These are phyloP conservation scores for Hyaloperonospora brassicae DNA, from an alignment of 352 stramenopile genomes.

Conservation along the genomic window DNA sequence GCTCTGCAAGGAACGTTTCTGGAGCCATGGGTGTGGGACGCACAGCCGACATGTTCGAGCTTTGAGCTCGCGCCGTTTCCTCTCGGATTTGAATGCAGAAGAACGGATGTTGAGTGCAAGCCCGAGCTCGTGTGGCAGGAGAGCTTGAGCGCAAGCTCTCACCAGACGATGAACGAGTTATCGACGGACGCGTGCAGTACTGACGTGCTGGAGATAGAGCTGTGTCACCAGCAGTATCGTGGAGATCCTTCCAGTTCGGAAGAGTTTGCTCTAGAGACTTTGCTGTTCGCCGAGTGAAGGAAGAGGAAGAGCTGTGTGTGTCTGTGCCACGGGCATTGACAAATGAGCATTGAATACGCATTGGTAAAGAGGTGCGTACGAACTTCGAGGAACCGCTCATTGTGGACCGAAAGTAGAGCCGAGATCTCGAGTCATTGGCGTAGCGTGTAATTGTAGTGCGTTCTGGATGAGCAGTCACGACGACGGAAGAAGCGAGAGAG, in stretches of 20 bases:
- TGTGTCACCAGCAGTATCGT: conserved; percentile 35
- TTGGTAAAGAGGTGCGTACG: conserved; percentile 8
- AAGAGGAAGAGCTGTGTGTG: neutral
- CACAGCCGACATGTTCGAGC: conserved; percentile 30
- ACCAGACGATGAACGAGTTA: conserved; percentile 6
- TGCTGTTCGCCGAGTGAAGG: conserved; percentile 58
- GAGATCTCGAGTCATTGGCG: conserved; percentile 13
- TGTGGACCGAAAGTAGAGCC: neutral
- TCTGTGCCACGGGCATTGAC: neutral
- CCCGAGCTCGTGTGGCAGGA: conserved; percentile 48
- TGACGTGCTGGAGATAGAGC: conserved; percentile 19
- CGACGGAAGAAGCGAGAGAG: conserved; percentile 2
- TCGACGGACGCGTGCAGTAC: conserved; percentile 19
- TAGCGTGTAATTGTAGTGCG: conserved; percentile 26
- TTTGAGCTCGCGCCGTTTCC: conserved; percentile 40
- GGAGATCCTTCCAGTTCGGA: conserved; percentile 35
- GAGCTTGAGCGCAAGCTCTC: conserved; percentile 5
- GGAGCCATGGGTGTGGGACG: conserved; percentile 59
- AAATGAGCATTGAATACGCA: conserved; percentile 1
- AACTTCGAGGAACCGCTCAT: conserved; percentile 6
- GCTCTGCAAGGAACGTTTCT: conserved; percentile 42
- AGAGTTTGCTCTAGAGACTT: conserved; percentile 57
- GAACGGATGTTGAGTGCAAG: conserved; percentile 16
- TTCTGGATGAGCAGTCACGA: conserved; percentile 13
- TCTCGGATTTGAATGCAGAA: conserved; percentile 33